Evolutionary conservation across 2,329 filamentous ascomycete genomes (phyloP).

Genomic region (Scedosporium minutisporum): DNA sequence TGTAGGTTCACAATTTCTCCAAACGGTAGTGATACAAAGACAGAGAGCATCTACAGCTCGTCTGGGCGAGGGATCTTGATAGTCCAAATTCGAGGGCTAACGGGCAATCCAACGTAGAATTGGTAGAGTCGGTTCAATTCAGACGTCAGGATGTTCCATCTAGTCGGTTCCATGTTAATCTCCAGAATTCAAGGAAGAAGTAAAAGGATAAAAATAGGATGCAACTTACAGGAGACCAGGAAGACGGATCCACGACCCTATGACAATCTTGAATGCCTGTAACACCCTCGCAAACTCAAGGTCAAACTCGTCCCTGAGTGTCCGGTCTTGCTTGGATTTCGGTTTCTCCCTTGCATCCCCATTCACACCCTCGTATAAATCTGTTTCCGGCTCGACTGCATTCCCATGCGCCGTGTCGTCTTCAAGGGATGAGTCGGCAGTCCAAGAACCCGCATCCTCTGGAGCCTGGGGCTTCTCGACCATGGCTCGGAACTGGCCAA

Average conservation of each 20-base stretch:
- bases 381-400: constrained; percentile 9
- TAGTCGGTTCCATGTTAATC: constrained; percentile 13
- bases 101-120: constrained; percentile 42
- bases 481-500: constrained; percentile 60
- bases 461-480: constrained; percentile 19
- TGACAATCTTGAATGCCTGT: constrained; percentile 53
- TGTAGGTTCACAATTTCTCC: background rate
- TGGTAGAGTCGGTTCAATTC: constrained; percentile 39
- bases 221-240: constrained; percentile 60
- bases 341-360: constrained; percentile 23
- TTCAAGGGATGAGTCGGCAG: constrained; percentile 14
- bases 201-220: background rate
- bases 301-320: constrained; percentile 47
- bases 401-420: constrained; percentile 14
- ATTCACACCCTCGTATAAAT: constrained; percentile 1
- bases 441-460: constrained; percentile 11
- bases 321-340: constrained; percentile 24
- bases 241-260: constrained; percentile 59
- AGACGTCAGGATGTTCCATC: constrained; percentile 31
- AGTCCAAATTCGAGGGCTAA: constrained; percentile 37
- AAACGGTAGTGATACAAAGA: background rate
- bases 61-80: constrained; percentile 34
- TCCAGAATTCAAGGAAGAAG: background rate
- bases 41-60: constrained; percentile 25
- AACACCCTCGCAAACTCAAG: constrained; percentile 56